A percentile compares a stretch with the other conserved stretches of the same genome.
Evolutionary conservation across 2,329 filamentous ascomycete species (phyloP).

Genomic region (Capronia americana): DNA sequence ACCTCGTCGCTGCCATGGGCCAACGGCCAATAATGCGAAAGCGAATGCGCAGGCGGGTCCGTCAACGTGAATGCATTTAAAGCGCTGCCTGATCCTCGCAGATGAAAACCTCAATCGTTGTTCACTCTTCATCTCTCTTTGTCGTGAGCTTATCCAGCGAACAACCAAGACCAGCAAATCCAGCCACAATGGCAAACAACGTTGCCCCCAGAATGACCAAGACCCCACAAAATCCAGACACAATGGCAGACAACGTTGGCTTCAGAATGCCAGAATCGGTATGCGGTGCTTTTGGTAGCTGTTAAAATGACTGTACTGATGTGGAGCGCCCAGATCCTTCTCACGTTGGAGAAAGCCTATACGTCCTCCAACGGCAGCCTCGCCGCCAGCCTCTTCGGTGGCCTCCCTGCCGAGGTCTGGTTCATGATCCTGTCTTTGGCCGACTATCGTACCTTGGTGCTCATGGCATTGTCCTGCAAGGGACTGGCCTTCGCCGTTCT

Average conservation of each 20-base stretch:
- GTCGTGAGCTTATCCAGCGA: neutral
- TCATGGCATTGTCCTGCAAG: neutral
- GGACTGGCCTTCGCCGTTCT: neutral
- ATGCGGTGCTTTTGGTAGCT: neutral
- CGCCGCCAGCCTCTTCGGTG: neutral
- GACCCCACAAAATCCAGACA: neutral
- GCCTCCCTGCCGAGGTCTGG: neutral
- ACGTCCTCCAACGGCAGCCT: neutral
- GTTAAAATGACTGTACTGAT: neutral
- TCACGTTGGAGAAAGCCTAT: neutral
- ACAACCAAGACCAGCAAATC: neutral
- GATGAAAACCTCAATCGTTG: neutral
- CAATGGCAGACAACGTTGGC: neutral
- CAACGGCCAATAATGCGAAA: neutral
- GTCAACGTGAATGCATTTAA: neutral
- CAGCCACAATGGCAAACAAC: neutral
- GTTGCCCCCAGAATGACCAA: too few relatives aligned
- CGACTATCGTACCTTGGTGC: neutral
- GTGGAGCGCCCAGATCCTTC: neutral
- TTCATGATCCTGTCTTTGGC: neutral
- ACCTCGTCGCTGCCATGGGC: neutral
- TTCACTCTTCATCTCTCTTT: neutral
- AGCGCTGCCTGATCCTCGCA: neutral
- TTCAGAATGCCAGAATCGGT: neutral
- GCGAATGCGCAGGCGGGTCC: neutral